Percentiles rank a stretch among this genome's conserved stretches.
These are phyloP conservation scores for Fusarium vanettenii DNA, from an alignment of 2,329 filamentous ascomycete species.

Conservation along the genomic window DNA sequence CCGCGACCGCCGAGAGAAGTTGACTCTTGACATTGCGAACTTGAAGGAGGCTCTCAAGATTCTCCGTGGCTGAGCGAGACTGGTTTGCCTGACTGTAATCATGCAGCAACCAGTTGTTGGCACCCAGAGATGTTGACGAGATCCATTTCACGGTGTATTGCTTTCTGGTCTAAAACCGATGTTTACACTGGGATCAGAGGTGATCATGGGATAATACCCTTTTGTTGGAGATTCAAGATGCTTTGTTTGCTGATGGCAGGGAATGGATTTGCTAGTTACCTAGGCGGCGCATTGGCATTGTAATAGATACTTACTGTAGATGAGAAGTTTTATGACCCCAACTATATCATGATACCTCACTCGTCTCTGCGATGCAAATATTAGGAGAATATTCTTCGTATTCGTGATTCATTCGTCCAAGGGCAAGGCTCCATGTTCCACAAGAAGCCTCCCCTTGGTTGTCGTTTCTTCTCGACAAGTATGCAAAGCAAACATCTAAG, in stretches of 20 bases:
- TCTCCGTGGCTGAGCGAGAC: neutral
- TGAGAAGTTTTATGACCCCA: neutral
- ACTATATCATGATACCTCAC: neutral
- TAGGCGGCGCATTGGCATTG: neutral
- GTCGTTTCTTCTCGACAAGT: conserved; percentile 25
- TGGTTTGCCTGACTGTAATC: neutral
- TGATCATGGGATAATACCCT: neutral
- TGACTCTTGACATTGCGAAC: conserved; percentile 59
- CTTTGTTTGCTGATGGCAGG: neutral
- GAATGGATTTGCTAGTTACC: neutral
- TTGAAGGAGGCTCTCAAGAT: conserved; percentile 52
- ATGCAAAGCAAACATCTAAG: conserved; percentile 44
- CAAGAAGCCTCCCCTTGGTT: conserved; percentile 11
- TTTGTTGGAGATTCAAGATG: neutral
- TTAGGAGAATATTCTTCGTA: conserved; percentile 20
- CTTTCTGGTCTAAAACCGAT: neutral
- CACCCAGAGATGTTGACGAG: neutral
- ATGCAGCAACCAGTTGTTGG: neutral
- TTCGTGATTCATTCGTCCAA: conserved; percentile 39
- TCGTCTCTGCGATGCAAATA: neutral
- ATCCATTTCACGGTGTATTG: neutral
- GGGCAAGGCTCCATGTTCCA: conserved; percentile 7
- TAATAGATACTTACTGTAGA: neutral
- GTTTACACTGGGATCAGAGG: neutral
- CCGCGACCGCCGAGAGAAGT: conserved; percentile 53